phyloP scores from a whole-genome alignment of 1,284 basidiomycete genomes.

The Cutaneotrichosporon dermatis region DNA sequence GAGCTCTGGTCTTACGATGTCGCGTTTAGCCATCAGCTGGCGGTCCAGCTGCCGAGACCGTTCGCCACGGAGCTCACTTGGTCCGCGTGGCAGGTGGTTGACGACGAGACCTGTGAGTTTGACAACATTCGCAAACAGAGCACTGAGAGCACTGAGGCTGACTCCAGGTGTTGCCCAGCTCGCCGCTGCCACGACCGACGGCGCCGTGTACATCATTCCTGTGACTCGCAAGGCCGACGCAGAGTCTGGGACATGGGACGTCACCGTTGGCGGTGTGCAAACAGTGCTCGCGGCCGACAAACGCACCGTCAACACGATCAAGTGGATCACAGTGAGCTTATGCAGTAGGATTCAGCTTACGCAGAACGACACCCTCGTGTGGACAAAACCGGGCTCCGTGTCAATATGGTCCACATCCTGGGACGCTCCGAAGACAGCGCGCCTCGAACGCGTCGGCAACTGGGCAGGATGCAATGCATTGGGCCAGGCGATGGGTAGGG shows the following conservation, averaged over 20 bases:
- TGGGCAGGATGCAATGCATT: constrained; percentile 42
- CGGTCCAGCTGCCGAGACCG: constrained; percentile 2
- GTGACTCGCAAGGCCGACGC: constrained; percentile 14
- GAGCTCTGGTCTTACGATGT: constrained; percentile 33
- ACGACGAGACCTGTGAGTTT: constrained; percentile 24
- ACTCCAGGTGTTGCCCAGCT: constrained; percentile 25
- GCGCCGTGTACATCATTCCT: constrained; percentile 13
- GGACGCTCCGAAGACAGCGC: constrained; percentile 18
- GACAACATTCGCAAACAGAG: no score
- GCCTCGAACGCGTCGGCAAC: constrained; percentile 33
- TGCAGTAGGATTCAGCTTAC: background rate
- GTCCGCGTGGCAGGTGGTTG: constrained; percentile 26
- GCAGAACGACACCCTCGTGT: constrained; percentile 30
- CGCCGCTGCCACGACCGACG: constrained; percentile 29
- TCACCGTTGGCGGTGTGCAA: constrained; percentile 9
- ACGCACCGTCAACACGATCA: constrained; percentile 26
- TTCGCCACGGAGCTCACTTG: constrained; percentile 21
- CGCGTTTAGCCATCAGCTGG: background rate
- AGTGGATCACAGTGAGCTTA: constrained; percentile 33
- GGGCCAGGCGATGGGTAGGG: constrained; percentile 26
- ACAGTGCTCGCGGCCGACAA: constrained; percentile 18
- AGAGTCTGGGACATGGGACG: constrained; percentile 8
- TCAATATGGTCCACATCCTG: constrained; percentile 25
- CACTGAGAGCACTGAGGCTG: background rate
- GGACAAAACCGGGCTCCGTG: constrained; percentile 37